These are phyloP conservation scores for Toxicodendron radicans DNA, from an alignment of 345 rosid genomes.

Conservation along the genomic window DNA sequence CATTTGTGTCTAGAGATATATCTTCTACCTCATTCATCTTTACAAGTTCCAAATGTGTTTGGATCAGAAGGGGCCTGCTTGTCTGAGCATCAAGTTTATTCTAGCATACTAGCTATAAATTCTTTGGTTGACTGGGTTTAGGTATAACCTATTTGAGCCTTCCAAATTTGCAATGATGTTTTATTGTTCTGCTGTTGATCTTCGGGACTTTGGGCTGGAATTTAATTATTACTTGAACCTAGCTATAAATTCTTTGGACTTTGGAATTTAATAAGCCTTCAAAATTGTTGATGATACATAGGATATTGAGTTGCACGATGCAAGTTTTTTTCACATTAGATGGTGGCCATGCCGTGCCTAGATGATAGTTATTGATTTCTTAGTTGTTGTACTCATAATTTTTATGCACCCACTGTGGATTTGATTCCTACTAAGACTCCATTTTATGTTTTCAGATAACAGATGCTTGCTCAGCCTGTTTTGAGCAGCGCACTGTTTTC, in stretches of 20 bases:
- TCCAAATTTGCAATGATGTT: background rate
- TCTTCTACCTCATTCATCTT: background rate
- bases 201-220: conserved; percentile 4
- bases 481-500: conserved; percentile 95
- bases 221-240: background rate
- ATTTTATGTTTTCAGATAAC: conserved; percentile 62
- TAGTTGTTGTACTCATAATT: background rate
- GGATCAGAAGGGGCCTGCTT: background rate
- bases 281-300: background rate
- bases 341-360: background rate
- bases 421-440: background rate
- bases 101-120: background rate
- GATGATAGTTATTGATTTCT: background rate
- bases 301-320: background rate
- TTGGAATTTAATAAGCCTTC: background rate
- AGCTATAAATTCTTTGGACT: background rate
- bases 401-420: background rate
- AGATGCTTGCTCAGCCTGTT: conserved; percentile 95
- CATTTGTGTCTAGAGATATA: background rate
- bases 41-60: background rate
- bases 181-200: background rate
- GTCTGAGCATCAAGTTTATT: background rate
- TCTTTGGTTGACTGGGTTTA: background rate
- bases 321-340: background rate
- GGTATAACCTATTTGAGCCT: background rate